A percentile compares a stretch with the other conserved stretches of the same genome.
phyloP scores from a whole-genome alignment of 2,329 filamentous ascomycete species.

The Aureobasidium sp. region DNA sequence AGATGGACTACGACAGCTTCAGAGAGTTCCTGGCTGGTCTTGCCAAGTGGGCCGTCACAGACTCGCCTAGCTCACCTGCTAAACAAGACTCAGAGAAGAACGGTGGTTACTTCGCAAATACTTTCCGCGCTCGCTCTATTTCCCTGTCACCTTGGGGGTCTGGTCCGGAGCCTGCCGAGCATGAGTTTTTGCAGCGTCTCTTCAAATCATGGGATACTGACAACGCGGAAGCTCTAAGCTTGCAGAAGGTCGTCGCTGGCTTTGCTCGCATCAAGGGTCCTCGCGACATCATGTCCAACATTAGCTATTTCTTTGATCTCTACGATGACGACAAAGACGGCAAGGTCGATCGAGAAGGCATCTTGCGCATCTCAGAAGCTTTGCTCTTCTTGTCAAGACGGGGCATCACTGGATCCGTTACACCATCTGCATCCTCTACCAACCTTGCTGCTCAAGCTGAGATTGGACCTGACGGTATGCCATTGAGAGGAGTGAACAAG shows the following conservation, averaged over 20 bases:
- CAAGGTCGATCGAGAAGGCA: constrained; percentile 88
- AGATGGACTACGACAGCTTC: constrained; percentile 98
- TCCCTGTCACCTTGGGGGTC: constrained; percentile 50
- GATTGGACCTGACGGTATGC: constrained; percentile 26
- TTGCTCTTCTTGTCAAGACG: constrained; percentile 85
- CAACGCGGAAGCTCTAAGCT: constrained; percentile 65
- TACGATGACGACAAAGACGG: constrained; percentile 92
- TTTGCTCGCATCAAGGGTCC: constrained; percentile 87
- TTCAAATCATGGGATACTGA: constrained; percentile 86
- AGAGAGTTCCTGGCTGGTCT: constrained; percentile 83
- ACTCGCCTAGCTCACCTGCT: constrained; percentile 60
- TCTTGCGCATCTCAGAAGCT: constrained; percentile 88
- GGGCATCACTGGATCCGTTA: constrained; percentile 69
- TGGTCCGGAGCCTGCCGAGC: constrained; percentile 70
- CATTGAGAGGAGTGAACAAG: constrained; percentile 44
- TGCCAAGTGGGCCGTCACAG: constrained; percentile 86
- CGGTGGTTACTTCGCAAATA: constrained; percentile 50
- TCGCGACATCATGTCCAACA: constrained; percentile 93
- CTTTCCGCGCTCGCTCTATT: constrained; percentile 34
- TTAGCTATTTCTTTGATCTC: constrained; percentile 95
- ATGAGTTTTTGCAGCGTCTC: constrained; percentile 85
- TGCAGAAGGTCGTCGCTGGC: constrained; percentile 89
- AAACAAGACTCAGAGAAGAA: constrained; percentile 47
- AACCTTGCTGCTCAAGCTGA: constrained; percentile 39
- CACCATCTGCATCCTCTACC: constrained; percentile 54